Evolutionary conservation across 768 basidiomycete genomes (phyloP), one percentile per base, ranked within the genome.

Genomic region (Hortiboletus campestris): DNA sequence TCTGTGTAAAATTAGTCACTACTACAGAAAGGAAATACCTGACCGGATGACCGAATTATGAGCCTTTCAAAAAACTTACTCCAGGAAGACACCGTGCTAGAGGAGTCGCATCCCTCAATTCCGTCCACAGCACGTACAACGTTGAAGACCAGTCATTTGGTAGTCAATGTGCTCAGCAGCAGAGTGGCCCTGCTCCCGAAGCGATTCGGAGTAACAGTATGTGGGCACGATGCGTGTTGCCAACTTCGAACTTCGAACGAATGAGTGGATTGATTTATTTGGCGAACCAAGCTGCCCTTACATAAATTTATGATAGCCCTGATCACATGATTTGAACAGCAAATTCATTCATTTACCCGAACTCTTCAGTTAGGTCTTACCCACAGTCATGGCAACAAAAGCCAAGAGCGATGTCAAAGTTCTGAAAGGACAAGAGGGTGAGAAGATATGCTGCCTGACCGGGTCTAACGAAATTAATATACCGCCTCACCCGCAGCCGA

Each of bases 391-490:
- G 72, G 32, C 83, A 17, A 71, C 78, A n/a, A 85, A 85, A 69
- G 35, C 70, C 46, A 86, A 85, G 70, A 66, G 41, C 34, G 82
- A 85, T 36, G 68, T 76, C 25, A 86, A 84, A 59, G 76, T 83
- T 16, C 76, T 91, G 54, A 91, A 91, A 69, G 89, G 89, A 9
- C 82, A 88, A 66, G 88, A 91, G 70, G 88, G 88, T 82, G 39
- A 20, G 57, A 40, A 19, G 7, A 38, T 1, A 6, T 10, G 8
- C 0, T 25, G 10, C 12, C 29, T 3, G 13, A 7, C 6, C 6
- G 2, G 22, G 9, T 17, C 11, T n/a, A 44, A 19, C 44, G 16
- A 12, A 2, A 12, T 3, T 29, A 28, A 12, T 13, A 11, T n/a
- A n/a, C n/a, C 51, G 25, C 34, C 16, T 10, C 51, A 22, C 12